A percentile compares a stretch with the other conserved stretches of the same genome.
These are phyloP conservation scores for Cryptosporidium baileyi DNA, from an alignment of 169 alveolate species.

Conservation along the genomic window DNA sequence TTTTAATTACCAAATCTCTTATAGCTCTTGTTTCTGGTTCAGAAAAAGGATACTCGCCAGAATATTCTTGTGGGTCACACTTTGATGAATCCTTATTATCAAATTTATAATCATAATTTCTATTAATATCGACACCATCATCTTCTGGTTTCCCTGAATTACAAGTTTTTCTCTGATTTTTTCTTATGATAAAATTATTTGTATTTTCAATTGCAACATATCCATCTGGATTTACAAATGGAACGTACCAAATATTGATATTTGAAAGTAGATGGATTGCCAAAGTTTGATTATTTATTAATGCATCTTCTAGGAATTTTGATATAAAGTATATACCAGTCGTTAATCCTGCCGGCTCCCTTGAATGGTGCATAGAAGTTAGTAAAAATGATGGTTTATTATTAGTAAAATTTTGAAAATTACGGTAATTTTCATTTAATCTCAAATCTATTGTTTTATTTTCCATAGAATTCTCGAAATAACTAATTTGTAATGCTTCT, in stretches of 20 bases:
- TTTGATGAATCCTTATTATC: not conserved
- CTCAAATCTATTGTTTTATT: too few relatives aligned
- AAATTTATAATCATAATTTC: conserved; percentile 62
- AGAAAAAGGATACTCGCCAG: conserved; percentile 71
- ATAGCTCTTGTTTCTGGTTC: conserved; percentile 75
- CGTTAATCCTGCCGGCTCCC: conserved; percentile 44
- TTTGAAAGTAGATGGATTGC: not conserved
- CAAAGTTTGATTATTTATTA: not conserved
- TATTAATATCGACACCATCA: conserved; percentile 70
- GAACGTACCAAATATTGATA: conserved; percentile 54
- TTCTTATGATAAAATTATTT: conserved; percentile 22
- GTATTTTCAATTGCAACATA: conserved; percentile 69
- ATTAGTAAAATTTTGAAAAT: not conserved
- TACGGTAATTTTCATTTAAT: not conserved
- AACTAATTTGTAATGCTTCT: conserved; percentile 26
- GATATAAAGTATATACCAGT: conserved; percentile 52
- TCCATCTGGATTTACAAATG: conserved; percentile 74
- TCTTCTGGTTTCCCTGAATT: conserved; percentile 1
- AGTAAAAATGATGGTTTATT: conserved; percentile 33
- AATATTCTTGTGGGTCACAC: conserved; percentile 71
- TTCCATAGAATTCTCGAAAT: not conserved
- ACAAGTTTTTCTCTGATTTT: conserved; percentile 68
- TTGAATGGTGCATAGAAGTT: conserved; percentile 59
- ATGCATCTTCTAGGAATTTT: conserved; percentile 21
- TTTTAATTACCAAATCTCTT: conserved; percentile 1